Evolutionary conservation across 176 grass and related monocot species (phyloP), one percentile per base, ranked within the genome.

Genomic region (Phyllostachys edulis): DNA sequence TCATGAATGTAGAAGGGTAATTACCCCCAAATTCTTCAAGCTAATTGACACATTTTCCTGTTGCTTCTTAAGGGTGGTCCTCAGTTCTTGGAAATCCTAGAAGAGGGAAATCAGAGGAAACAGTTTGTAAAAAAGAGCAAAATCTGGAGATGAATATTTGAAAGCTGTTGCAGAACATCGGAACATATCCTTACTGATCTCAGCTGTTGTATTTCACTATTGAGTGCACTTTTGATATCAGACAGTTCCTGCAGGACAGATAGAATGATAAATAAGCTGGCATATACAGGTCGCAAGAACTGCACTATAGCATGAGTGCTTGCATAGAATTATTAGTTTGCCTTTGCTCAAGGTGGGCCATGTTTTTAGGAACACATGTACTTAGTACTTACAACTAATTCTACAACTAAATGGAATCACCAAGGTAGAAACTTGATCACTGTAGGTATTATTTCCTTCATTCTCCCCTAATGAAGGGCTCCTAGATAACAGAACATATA

Each of bases 31-130:
- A 81, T 86, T 89, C 84, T 77, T 89, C 72, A 99, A 87, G 87
- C 93, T 99, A 85, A 85, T 36, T 56, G 91, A 71, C 40, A 99
- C 96, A 89, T 99, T 93, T 74, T 94, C 93, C 80, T 99, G 96
- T 85, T 99, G 96, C 71, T 94, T 96, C 79, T 96, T 92, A 73
- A 99, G 93, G 41, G 93, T 94, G 68, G 88, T 92, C 81, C 90
- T 92, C 78, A 99, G 63, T 80, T 99, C 96, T 92, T 94, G 88
- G 73, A 99, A 99, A 61, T 96, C 93, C 96, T 96, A 83, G 5
- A 79, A 77, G 63, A 16, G 16, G 32, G 60, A 84, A 87, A 77
- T 47, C 26, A 74, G 49, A 90, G 16, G 9, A 65, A 63, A 76
- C 17, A 67, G 38, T 75, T 76, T 75, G 83, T 13, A 23, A 77